Base-by-base conservation (phyloP, 2,329 filamentous ascomycete genomes). In the Microcera coccophila region DNA sequence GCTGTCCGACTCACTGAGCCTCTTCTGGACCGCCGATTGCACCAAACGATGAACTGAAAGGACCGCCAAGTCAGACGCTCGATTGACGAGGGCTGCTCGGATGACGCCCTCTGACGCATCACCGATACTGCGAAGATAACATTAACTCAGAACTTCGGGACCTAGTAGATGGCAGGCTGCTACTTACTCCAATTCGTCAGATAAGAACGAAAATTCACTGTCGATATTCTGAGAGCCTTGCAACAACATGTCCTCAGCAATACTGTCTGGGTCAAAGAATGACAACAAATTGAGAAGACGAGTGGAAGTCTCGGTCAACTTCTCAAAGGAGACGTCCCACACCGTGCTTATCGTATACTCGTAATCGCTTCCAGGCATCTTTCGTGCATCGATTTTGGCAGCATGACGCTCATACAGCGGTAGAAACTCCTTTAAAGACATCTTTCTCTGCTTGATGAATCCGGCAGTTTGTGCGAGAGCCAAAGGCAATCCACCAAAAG, bases 381-480 rank as follows among this genome's bases (percentile, higher is more conserved):
- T 53, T 26, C 50, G 45, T 8, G 38, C 22, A 42, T 64, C 41
- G 19, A 63, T 61, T 36, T 57, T 60, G 3, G 47, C 40, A 12
- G 59, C 44, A 34, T 61, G 52, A 4, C 49, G 48, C 42, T 59
- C 51, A 46, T 62, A 61, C 24, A 59, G 45, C 15, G 50, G 44
- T 22, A 59, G 47, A 40, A 64, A 62, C n/a, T 53, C 53, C 32
- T 53, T 36, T n/a, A 59, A 40, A 20, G 36, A 34, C 21, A 57
- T 47, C 17, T 45, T 51, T 24, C 53, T 42, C 20, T 62, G 54
- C 5, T 45, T 40, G 36, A 62, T 58, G 36, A 62, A 62, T 10
- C 56, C 54, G 19, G 54, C 50, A n/a, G 62, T 59, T 41, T 64
- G 60, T 12, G 32, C 47, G 10, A 64, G 38, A 16, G 61, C 60